Evolutionary conservation across 176 grass and related monocot genomes (phyloP), one percentile per base, ranked within the genome.

Genomic region (Puccinellia tenuiflora): DNA sequence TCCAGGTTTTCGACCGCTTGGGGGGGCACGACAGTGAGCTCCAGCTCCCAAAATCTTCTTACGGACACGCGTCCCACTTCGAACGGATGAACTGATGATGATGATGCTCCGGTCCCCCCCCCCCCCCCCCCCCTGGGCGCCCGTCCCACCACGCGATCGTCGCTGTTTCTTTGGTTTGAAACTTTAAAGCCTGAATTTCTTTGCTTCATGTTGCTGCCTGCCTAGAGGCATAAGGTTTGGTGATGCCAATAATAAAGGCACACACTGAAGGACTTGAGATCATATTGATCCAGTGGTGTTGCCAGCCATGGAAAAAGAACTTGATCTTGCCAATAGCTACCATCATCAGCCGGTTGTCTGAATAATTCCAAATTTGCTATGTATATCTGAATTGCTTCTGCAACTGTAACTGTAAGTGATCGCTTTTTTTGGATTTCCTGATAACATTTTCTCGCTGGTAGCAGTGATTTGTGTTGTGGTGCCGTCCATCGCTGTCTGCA

Each of bases 31-130:
- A 52, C 18, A 37, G 13, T 0, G 42, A 82, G 21, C 72, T 86
- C 64, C 78, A 78, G 73, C 83, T 85, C 62, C 72, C 46, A 20
- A 82, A 71, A 5, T 77, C 81, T 28, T 20, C 37, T 1, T 85
- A 59, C 24, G 81, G 30, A 12, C 25, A 26, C 12, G 8, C 70
- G 9, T 34, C 76, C 5, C 87, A 75, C 35, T 79, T 56, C 3
- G 67, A 47, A 26, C 75, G 53, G 75, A 88, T 88, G 86, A 47
- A 35, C 75, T 79, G 81, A 77, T 78, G 88, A 81, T 47, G 55
- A 47, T 39, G 68, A 31, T 9, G 68, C 68, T 85, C 12, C 26
- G 15, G 63, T 66, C 31, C 35, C 28, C 15, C 29, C 2, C 16
- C 12, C 26, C 10, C 31, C 37, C 31, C 35, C 28, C 15, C 29